Evolutionary conservation across 768 basidiomycete species (phyloP).

Genomic region (Suillus ampliporus): DNA sequence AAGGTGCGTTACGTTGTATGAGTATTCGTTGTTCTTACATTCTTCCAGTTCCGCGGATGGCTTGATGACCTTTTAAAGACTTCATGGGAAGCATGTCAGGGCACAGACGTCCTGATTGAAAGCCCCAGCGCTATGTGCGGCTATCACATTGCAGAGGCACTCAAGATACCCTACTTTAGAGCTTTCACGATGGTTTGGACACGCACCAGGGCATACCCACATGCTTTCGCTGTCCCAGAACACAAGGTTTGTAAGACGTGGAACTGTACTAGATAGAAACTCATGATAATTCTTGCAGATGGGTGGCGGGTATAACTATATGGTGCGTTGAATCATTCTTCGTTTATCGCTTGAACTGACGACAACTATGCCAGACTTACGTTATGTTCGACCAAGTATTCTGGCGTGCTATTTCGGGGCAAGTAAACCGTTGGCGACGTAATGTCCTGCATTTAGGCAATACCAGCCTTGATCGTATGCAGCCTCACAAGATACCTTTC

Average conservation of each 20-base stretch:
- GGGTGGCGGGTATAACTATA: slow-evolving; percentile 98
- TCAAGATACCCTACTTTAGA: slow-evolving; percentile 91
- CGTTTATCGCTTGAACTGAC: slow-evolving; percentile 13
- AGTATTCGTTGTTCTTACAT: slow-evolving; percentile 5
- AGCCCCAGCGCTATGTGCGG: slow-evolving; percentile 98
- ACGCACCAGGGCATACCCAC: slow-evolving; percentile 95
- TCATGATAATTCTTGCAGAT: slow-evolving; percentile 56
- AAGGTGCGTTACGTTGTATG: slow-evolving; percentile 58
- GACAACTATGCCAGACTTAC: slow-evolving; percentile 63
- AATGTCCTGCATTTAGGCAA: slow-evolving; percentile 74
- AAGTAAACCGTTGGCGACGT: slow-evolving; percentile 93
- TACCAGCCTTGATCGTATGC: slow-evolving; percentile 93
- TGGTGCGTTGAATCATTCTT: slow-evolving; percentile 58
- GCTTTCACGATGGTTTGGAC: slow-evolving; percentile 99
- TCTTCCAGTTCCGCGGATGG: slow-evolving; percentile 90
- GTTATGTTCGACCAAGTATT: slow-evolving; percentile 99
- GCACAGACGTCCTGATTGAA: slow-evolving; percentile 91
- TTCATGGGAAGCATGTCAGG: slow-evolving; percentile 96
- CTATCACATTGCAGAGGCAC: slow-evolving; percentile 94
- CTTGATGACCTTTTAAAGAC: slow-evolving; percentile 94
- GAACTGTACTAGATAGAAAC: slow-evolving; percentile 9
- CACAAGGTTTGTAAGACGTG: slow-evolving; percentile 65
- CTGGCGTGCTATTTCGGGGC: slow-evolving; percentile 93
- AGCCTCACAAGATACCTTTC: slow-evolving; percentile 97
- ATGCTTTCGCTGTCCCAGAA: slow-evolving; percentile 97